Conservation (phyloP, 768 basidiomycete genomes). For the Aureoboletus auriporus region DNA sequence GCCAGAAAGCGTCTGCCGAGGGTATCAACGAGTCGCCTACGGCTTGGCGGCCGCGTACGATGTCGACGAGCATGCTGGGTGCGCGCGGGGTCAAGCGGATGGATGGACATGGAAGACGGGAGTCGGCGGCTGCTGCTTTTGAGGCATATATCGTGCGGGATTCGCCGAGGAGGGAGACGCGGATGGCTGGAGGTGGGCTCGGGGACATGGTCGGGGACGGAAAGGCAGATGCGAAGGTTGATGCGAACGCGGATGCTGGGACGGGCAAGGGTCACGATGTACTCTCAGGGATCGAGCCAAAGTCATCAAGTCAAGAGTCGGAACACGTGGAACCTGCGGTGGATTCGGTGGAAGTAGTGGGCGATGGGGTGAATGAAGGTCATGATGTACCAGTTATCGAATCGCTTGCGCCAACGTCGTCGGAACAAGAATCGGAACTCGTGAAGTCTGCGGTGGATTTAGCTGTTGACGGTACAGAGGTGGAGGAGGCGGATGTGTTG, state of each 20-base stretch:
- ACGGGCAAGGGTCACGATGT: too few relatives aligned
- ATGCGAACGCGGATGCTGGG: background rate
- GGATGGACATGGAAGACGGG: constrained; percentile 3
- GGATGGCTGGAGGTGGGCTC: background rate
- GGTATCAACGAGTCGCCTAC: background rate
- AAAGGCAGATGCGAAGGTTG: background rate
- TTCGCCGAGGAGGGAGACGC: background rate
- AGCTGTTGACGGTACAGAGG: too few relatives aligned
- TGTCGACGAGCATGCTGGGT: background rate
- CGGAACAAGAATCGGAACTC: too few relatives aligned
- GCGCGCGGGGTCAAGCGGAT: background rate
- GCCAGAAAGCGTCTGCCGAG: background rate
- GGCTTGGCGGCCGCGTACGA: background rate
- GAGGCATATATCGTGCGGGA: constrained; percentile 16
- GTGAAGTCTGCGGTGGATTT: too few relatives aligned
- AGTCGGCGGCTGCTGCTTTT: constrained; percentile 13
- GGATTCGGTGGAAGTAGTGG: background rate
- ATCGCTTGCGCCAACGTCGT: too few relatives aligned
- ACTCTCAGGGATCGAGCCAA: too few relatives aligned
- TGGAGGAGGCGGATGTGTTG: constrained; percentile 17
- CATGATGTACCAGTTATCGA: background rate
- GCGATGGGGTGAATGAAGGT: background rate
- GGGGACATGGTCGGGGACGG: background rate
- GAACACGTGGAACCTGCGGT: background rate
- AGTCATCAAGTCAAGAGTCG: background rate